phyloP scores from a whole-genome alignment of 2,329 filamentous ascomycete genomes.

The Acrocalymma vagum region DNA sequence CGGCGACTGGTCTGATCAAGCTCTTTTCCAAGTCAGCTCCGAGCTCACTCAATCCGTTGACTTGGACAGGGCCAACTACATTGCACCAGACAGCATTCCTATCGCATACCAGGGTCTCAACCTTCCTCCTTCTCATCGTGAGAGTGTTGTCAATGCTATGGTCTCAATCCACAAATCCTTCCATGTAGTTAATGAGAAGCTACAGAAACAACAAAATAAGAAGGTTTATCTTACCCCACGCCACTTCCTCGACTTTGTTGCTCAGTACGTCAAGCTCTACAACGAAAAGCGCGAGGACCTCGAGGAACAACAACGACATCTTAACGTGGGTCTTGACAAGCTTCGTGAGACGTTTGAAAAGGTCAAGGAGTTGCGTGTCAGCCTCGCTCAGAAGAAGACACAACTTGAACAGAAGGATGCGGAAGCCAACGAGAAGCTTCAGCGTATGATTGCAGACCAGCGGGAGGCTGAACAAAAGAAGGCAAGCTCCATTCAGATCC shows the following conservation, averaged over 20 bases:
- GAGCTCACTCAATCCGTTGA: conserved; percentile 97
- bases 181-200: conserved; percentile 84
- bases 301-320: conserved; percentile 96
- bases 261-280: conserved; percentile 96
- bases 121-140: conserved; percentile 87
- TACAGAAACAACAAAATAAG: conserved; percentile 91
- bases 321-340: conserved; percentile 98
- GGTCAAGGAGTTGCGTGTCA: conserved; percentile 88
- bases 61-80: conserved; percentile 85
- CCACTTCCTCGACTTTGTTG: conserved; percentile 97
- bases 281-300: conserved; percentile 98
- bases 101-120: conserved; percentile 87
- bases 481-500: conserved; percentile 85
- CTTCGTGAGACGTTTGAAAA: conserved; percentile 96
- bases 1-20: conserved; percentile 99
- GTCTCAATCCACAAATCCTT: conserved; percentile 98
- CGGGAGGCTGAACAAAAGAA: conserved; percentile 93
- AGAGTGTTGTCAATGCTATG: conserved; percentile 96
- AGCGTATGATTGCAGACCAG: conserved; percentile 97
- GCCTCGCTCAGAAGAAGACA: conserved; percentile 91
- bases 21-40: conserved; percentile 94
- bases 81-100: conserved; percentile 88
- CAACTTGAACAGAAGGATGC: conserved; percentile 93
- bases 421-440: conserved; percentile 96
- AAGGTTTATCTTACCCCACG: conserved; percentile 93